Evolutionary conservation across 768 basidiomycete genomes (phyloP).

Genomic region (Tricholoma sp.): DNA sequence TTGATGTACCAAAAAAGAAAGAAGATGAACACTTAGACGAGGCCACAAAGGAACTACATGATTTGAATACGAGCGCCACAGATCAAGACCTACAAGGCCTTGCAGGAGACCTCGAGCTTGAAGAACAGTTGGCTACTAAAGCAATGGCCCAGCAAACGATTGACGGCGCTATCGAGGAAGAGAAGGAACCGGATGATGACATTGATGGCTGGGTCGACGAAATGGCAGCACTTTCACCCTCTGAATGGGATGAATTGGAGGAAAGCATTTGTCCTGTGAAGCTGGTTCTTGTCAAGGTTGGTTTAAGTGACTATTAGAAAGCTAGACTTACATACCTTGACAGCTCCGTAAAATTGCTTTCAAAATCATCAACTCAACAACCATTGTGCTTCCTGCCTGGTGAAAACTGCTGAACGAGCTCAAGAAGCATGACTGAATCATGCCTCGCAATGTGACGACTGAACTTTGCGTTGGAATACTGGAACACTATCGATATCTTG

Average conservation of each 20-base stretch:
- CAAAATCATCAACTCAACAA: not conserved
- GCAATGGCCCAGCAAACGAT: not conserved
- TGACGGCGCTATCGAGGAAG: not conserved
- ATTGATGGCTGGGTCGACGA: not conserved
- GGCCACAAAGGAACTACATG: not conserved
- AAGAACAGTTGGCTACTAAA: not conserved
- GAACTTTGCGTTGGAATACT: conserved; percentile 20
- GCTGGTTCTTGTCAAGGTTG: not conserved
- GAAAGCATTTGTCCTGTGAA: not conserved
- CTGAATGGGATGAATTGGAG: not conserved
- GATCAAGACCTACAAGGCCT: too few species aligned
- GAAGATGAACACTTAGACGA: too few species aligned
- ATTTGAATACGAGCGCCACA: too few species aligned
- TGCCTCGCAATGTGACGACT: conserved; percentile 26
- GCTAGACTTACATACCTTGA: not conserved
- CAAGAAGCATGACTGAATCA: not conserved
- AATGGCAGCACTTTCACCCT: too few species aligned
- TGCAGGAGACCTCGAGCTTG: not conserved
- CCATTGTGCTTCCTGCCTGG: not conserved
- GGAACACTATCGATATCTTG: conserved; percentile 16
- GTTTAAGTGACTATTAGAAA: too few species aligned
- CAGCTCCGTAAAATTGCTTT: not conserved
- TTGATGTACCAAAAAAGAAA: too few species aligned
- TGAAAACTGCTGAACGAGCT: not conserved
- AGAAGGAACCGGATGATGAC: not conserved